Percentiles rank a stretch among this genome's conserved stretches.
phyloP scores from a whole-genome alignment of 495 filamentous ascomycete genomes.

The Xeromyces bisporus region DNA sequence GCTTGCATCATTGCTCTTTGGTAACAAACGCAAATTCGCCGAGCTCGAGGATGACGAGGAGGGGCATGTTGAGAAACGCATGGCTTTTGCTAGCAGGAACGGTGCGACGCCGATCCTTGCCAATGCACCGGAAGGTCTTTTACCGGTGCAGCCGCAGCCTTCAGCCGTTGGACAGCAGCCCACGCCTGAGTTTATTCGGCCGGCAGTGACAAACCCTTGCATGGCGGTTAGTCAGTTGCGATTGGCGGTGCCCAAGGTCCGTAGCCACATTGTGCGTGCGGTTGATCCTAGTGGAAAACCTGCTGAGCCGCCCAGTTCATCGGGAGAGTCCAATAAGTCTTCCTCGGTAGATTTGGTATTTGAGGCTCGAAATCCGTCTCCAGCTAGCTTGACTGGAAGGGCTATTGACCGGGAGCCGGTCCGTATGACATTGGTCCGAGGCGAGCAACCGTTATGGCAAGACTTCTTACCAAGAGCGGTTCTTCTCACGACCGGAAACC shows the following conservation, averaged over 20 bases:
- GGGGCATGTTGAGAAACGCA: constrained; percentile 44
- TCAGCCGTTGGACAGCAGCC: constrained; percentile 42
- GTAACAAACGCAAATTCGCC: constrained; percentile 77
- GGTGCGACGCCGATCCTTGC: constrained; percentile 58
- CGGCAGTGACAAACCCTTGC: constrained; percentile 67
- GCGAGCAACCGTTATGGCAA: constrained; percentile 80
- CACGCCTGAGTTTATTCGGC: constrained; percentile 74
- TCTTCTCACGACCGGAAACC: constrained; percentile 74
- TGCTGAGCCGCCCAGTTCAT: constrained; percentile 24
- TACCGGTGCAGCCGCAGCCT: constrained; percentile 42
- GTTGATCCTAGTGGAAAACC: constrained; percentile 29
- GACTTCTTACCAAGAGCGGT: constrained; percentile 77
- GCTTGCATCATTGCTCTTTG: constrained; percentile 64
- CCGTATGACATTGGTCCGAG: constrained; percentile 60
- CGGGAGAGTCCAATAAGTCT: constrained; percentile 42
- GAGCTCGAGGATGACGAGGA: constrained; percentile 52
- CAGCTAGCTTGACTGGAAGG: constrained; percentile 37
- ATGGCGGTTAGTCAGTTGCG: constrained; percentile 72
- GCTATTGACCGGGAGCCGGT: constrained; percentile 58
- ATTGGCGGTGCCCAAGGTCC: constrained; percentile 74
- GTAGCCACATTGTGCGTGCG: constrained; percentile 53
- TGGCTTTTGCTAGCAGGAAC: constrained; percentile 35
- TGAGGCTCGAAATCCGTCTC: constrained; percentile 55
- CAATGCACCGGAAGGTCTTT: constrained; percentile 60
- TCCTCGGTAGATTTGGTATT: constrained; percentile 47